Conservation (phyloP, 2,329 filamentous ascomycete genomes). For the Microascus cirrosus region DNA sequence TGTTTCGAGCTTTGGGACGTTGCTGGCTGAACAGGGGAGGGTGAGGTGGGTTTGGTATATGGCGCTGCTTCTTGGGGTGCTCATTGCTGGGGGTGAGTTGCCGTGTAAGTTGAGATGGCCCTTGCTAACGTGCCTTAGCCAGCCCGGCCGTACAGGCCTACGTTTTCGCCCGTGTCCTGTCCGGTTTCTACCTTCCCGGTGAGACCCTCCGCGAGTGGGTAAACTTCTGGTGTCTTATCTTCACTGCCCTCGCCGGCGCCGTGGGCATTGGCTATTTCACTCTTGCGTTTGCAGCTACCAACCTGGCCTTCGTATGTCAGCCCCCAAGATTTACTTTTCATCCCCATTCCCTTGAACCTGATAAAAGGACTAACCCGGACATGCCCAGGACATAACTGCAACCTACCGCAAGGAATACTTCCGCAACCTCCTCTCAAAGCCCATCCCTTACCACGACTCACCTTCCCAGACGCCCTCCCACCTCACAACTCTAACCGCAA, state of each 20-base stretch:
- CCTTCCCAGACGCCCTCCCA: slow-evolving; percentile 16
- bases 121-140: background rate
- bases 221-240: slow-evolving; percentile 19
- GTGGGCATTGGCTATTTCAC: slow-evolving; percentile 16
- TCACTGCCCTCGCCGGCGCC: slow-evolving; percentile 16
- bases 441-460: slow-evolving; percentile 16
- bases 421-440: slow-evolving; percentile 16
- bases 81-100: slow-evolving; percentile 8
- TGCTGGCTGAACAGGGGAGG: slow-evolving; percentile 6
- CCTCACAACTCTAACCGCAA: slow-evolving; percentile 14
- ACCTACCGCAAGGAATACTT: slow-evolving; percentile 17
- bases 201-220: slow-evolving; percentile 3
- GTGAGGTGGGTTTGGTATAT: slow-evolving; percentile 8
- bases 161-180: slow-evolving; percentile 8
- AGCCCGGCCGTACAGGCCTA: slow-evolving; percentile 7
- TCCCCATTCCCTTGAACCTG: background rate
- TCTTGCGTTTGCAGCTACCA: slow-evolving; percentile 13
- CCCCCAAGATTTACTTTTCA: background rate
- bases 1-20: slow-evolving; percentile 3
- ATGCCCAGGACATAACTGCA: slow-evolving; percentile 7
- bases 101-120: too few species aligned
- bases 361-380: background rate
- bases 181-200: slow-evolving; percentile 5
- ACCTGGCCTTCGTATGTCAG: slow-evolving; percentile 9
- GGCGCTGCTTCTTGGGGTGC: slow-evolving; percentile 5